A percentile compares a stretch with the other conserved stretches of the same genome.
Conservation (phyloP, 1,284 basidiomycete species). For the Ustilago loliicola region DNA sequence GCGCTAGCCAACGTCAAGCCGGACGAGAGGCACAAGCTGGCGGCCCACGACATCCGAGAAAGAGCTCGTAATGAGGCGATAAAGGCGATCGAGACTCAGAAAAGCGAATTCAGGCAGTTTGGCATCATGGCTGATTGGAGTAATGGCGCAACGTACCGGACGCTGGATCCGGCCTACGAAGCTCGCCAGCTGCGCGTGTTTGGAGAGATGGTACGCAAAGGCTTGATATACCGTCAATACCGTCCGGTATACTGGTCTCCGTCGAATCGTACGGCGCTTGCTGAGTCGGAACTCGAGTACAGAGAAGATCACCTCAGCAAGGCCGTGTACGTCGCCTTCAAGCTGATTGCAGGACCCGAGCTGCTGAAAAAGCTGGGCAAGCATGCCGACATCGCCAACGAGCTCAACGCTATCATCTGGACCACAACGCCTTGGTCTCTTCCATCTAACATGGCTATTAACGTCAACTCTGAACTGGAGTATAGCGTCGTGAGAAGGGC, state of each 20-base stretch:
- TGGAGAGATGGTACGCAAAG: slow-evolving; percentile 83
- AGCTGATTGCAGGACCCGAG: slow-evolving; percentile 54
- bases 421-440: slow-evolving; percentile 99
- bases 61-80: slow-evolving; percentile 82
- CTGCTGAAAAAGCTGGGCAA: slow-evolving; percentile 24
- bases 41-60: slow-evolving; percentile 76
- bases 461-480: slow-evolving; percentile 80
- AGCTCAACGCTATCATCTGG: slow-evolving; percentile 85
- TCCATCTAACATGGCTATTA: slow-evolving; percentile 95
- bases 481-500: slow-evolving; percentile 77
- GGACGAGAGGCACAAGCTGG: slow-evolving; percentile 74
- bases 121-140: slow-evolving; percentile 95
- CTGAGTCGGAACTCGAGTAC: slow-evolving; percentile 94
- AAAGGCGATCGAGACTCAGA: slow-evolving; percentile 83
- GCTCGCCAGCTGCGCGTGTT: slow-evolving; percentile 89
- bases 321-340: slow-evolving; percentile 87
- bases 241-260: slow-evolving; percentile 96
- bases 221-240: slow-evolving; percentile 85
- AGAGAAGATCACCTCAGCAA: slow-evolving; percentile 88
- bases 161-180: slow-evolving; percentile 83
- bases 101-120: slow-evolving; percentile 82
- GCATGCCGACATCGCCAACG: slow-evolving; percentile 63
- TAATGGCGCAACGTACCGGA: slow-evolving; percentile 79
- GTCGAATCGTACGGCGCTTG: slow-evolving; percentile 91
- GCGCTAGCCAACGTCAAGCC: slow-evolving; percentile 59